A percentile compares a stretch with the other conserved stretches of the same genome.
Conservation (phyloP, 2,329 filamentous ascomycete species). For the Alternaria arbusti region DNA sequence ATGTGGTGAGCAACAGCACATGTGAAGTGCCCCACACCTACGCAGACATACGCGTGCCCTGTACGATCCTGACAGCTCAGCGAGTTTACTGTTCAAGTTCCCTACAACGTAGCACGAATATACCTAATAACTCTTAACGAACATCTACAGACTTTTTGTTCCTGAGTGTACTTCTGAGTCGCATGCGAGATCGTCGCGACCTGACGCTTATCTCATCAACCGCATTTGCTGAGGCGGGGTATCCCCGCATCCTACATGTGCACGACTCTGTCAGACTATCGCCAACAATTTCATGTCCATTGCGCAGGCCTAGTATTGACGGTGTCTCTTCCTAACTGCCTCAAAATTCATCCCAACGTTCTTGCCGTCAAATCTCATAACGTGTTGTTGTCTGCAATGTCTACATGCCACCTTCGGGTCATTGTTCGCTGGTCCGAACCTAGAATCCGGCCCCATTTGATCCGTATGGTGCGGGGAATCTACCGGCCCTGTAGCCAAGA, state of each 20-base stretch:
- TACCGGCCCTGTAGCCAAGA: conserved; percentile 13
- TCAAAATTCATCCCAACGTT: not conserved
- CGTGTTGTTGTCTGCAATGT: not conserved
- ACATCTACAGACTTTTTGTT: not conserved
- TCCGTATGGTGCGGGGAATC: conserved; percentile 18
- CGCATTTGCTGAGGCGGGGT: conserved; percentile 3
- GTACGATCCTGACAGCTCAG: conserved; percentile 1
- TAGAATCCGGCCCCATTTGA: not conserved
- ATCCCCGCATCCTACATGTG: not conserved
- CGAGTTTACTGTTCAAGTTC: not conserved
- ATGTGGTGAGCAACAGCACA: conserved; percentile 7
- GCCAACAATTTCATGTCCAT: conserved; percentile 21
- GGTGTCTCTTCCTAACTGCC: not conserved
- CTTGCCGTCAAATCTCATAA: not conserved
- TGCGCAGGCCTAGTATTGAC: not conserved
- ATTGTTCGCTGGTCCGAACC: not conserved
- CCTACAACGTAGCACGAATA: not conserved
- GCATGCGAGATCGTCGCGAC: not conserved
- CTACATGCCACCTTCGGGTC: not conserved
- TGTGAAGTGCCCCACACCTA: conserved; percentile 7
- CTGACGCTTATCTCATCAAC: not conserved
- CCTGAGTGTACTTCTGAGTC: not conserved
- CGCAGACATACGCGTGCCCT: not conserved
- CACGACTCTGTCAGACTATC: not conserved
- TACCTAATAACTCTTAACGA: not conserved